A percentile compares a stretch with the other conserved stretches of the same genome.
Evolutionary conservation across 2,329 filamentous ascomycete species (phyloP).

Genomic region (Biscogniauxia marginata): DNA sequence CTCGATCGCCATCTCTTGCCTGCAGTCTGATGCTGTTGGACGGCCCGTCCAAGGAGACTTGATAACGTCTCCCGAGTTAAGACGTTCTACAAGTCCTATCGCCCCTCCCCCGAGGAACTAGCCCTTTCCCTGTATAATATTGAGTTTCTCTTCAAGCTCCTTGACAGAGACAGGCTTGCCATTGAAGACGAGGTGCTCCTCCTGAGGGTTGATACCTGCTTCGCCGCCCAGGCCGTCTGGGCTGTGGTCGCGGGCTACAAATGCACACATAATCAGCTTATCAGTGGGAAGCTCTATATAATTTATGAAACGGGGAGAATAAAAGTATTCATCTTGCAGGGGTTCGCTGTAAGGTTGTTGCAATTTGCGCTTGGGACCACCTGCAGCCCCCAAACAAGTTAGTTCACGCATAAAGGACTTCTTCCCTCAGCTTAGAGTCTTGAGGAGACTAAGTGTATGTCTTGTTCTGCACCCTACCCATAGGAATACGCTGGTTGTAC

Average conservation of each 20-base stretch:
- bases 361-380: too few relatives aligned
- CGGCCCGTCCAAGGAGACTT: slow-evolving; percentile 10
- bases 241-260: not conserved
- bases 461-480: too few relatives aligned
- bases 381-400: too few relatives aligned
- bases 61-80: slow-evolving; percentile 11
- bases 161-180: not conserved
- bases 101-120: slow-evolving; percentile 3
- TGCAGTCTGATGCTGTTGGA: slow-evolving; percentile 6
- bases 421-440: too few relatives aligned
- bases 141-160: slow-evolving; percentile 3
- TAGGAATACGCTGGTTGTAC: too few relatives aligned
- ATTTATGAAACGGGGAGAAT: too few relatives aligned
- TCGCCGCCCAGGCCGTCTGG: not conserved
- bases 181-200: slow-evolving; percentile 1
- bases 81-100: slow-evolving; percentile 6
- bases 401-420: too few relatives aligned
- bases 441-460: too few relatives aligned
- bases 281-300: too few relatives aligned
- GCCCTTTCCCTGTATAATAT: slow-evolving; percentile 5
- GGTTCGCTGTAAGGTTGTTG: too few relatives aligned
- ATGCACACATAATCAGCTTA: not conserved
- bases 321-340: too few relatives aligned
- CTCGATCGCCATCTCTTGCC: slow-evolving; percentile 10
- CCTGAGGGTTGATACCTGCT: too few relatives aligned